Evolutionary conservation across 768 basidiomycete species (phyloP).

Genomic region (Leccinellum luteum): DNA sequence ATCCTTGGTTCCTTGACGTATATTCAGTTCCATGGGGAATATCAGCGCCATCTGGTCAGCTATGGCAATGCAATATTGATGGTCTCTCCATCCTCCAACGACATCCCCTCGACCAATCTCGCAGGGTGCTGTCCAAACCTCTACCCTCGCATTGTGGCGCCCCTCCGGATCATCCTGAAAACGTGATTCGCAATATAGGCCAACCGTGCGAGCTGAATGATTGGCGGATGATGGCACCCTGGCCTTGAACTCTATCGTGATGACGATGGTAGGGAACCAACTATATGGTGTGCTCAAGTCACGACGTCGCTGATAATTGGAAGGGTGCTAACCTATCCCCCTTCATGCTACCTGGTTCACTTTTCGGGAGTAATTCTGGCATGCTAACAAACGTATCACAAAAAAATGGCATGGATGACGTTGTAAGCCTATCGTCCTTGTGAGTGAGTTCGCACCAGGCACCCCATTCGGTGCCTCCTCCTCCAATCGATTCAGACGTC

Average conservation of each 20-base stretch:
- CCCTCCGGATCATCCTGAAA: slow-evolving; percentile 55
- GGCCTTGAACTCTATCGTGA: slow-evolving; percentile 62
- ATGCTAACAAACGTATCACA: slow-evolving; percentile 52
- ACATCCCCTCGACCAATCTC: slow-evolving; percentile 47
- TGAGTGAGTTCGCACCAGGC: slow-evolving; percentile 50
- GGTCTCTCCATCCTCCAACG: slow-evolving; percentile 52
- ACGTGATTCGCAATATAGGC: slow-evolving; percentile 49
- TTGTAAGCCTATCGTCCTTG: slow-evolving; percentile 44
- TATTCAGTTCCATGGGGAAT: slow-evolving; percentile 34
- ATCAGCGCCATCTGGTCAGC: slow-evolving; percentile 60
- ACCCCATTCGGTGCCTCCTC: slow-evolving; percentile 56
- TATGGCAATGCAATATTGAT: slow-evolving; percentile 59
- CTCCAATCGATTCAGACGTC: slow-evolving; percentile 41
- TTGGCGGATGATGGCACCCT: slow-evolving; percentile 47
- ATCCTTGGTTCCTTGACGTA: slow-evolving; percentile 16
- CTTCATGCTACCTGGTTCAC: slow-evolving; percentile 35
- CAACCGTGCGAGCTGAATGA: slow-evolving; percentile 53
- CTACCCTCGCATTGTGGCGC: slow-evolving; percentile 57
- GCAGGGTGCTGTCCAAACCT: slow-evolving; percentile 65
- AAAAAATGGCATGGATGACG: slow-evolving; percentile 51
- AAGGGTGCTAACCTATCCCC: slow-evolving; percentile 12
- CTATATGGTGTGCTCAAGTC: slow-evolving; percentile 27
- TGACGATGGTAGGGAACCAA: slow-evolving; percentile 63
- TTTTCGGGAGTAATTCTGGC: slow-evolving; percentile 46
- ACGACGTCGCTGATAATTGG: neutral